Evolutionary conservation across 768 basidiomycete genomes (phyloP).

Genomic region (Leccinum sublutescens): DNA sequence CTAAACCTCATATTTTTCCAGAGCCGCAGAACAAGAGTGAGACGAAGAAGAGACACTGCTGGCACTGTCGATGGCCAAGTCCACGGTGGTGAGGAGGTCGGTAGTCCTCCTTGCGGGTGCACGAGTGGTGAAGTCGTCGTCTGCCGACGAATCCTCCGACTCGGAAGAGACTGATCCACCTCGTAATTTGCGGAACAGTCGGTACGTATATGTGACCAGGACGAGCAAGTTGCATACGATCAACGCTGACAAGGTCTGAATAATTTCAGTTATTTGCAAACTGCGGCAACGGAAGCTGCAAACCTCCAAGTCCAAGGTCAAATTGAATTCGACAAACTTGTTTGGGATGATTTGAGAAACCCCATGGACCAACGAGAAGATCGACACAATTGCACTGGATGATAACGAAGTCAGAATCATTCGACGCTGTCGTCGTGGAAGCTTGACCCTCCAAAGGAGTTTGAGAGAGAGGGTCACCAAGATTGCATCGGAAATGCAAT

Average conservation of each 20-base stretch:
- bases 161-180: not conserved
- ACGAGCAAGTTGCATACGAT: constrained; percentile 19
- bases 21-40: too few species aligned
- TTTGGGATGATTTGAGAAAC: not conserved
- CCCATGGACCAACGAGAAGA: not conserved
- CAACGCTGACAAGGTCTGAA: not conserved
- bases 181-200: not conserved
- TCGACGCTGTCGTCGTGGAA: constrained; percentile 12
- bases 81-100: constrained; percentile 7
- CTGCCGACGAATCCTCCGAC: not conserved
- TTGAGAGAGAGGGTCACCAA: not conserved
- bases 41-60: too few species aligned
- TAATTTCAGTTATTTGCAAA: not conserved
- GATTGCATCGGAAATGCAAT: not conserved
- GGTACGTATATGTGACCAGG: constrained; percentile 13
- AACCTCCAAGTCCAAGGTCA: not conserved
- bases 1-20: too few species aligned
- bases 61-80: not conserved
- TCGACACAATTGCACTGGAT: constrained; percentile 6
- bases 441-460: constrained; percentile 16
- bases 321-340: not conserved
- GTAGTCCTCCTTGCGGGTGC: not conserved
- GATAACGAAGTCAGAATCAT: constrained; percentile 19
- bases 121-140: constrained; percentile 15
- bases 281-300: not conserved